Base-by-base conservation (phyloP, 768 basidiomycete genomes). In the Amanita thiersii region DNA sequence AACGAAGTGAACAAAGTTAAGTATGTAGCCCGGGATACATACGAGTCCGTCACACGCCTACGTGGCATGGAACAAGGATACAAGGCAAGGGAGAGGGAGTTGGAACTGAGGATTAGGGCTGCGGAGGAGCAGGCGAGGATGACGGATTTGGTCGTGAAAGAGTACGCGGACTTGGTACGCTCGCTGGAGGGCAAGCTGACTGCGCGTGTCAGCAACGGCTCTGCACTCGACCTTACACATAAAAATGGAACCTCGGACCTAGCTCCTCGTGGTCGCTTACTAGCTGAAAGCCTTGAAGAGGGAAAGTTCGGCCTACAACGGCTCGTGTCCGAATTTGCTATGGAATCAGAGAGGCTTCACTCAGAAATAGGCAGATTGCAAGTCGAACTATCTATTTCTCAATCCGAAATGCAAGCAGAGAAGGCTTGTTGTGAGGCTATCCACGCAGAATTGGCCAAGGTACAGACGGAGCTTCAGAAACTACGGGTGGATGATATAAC, bases 81-180 rank as follows among this genome's bases (percentile, higher is more conserved):
- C 1, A 65, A 68, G 29, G 56, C 55, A 3, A 65, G 70, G n/a
- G 75, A 78, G 49, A 56, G 67, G 15, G 69, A 69, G 21, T 54
- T 82, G 37, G 64, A 71, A 48, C 47, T 63, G 47, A 69, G 58
- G 49, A 55, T 75, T 2, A 63, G 59, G 26, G 63, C 61, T 15
- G 69, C 70, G 3, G 72, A 80, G 46, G 78, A 84, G 54, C 73
- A 80, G 47, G 60, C 64, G 24, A 69, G 65, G 49, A 73, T 85
- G 70, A 68, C 70, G 29, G 85, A 88, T 43, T 54, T 71, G 21
- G 79, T 77, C 3, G 70, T 88, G 11, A 64, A 70, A 39, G 82
- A 88, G 49, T 89, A 89, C 39, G 86, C 86, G 0, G 76, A 75
- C 44, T 70, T 89, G 10, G 86, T 88, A 9, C 68, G 84, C 14